phyloP scores from a whole-genome alignment of 208 protist genomes.

The Leishmania mexicana region DNA sequence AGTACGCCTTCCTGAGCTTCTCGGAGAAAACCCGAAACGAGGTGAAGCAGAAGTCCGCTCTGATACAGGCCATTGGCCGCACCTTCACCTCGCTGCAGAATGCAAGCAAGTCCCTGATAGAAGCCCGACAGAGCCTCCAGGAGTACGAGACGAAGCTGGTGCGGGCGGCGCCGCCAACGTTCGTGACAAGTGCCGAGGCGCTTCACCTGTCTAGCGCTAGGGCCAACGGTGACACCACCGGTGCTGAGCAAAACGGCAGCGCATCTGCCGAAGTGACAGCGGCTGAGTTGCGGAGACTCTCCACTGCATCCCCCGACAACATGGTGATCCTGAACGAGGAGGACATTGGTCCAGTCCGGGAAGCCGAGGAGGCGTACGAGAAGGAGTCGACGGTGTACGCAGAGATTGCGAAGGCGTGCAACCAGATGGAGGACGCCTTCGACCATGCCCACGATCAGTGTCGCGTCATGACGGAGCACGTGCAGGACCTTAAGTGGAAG shows the following conservation, averaged over 20 bases:
- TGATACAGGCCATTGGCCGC: constrained; percentile 62
- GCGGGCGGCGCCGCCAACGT: constrained; percentile 41
- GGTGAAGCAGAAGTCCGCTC: constrained; percentile 63
- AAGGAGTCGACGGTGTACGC: constrained; percentile 26
- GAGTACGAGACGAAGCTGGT: constrained; percentile 58
- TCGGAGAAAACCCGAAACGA: constrained; percentile 68
- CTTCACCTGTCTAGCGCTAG: neutral
- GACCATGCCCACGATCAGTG: constrained; percentile 26
- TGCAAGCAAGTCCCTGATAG: constrained; percentile 29
- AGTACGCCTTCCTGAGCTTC: constrained; percentile 73
- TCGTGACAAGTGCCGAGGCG: constrained; percentile 41
- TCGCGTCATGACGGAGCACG: constrained; percentile 47
- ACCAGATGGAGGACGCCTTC: constrained; percentile 34
- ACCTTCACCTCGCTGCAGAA: constrained; percentile 42
- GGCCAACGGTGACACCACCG: neutral
- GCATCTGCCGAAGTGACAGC: constrained; percentile 1
- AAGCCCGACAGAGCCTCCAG: neutral
- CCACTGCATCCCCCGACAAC: constrained; percentile 2
- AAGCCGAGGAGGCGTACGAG: constrained; percentile 38
- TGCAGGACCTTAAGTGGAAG: constrained; percentile 41
- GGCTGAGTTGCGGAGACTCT: neutral
- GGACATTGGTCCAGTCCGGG: constrained; percentile 44
- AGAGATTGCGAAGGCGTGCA: constrained; percentile 21
- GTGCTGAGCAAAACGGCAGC: constrained; percentile 1
- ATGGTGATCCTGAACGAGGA: constrained; percentile 39